Evolutionary conservation across 805 yeast species (phyloP).

Genomic region (Teunomyces aglyptinius): DNA sequence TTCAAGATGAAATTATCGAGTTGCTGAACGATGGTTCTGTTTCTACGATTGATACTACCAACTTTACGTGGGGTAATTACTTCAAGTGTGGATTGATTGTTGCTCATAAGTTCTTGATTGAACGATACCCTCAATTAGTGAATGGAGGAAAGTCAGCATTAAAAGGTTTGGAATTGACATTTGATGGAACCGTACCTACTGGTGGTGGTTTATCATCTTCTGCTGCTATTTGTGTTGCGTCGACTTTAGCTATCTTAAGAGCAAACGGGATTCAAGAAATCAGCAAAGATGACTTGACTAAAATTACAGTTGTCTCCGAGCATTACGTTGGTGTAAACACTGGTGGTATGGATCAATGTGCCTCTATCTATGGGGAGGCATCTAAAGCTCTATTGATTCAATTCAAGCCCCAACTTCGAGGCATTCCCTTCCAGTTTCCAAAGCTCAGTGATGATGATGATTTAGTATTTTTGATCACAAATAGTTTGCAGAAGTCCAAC

Average conservation of each 20-base stretch:
- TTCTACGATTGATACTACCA: slow-evolving; percentile 47
- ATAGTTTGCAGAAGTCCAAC: slow-evolving; percentile 60
- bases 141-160: slow-evolving; percentile 22
- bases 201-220: slow-evolving; percentile 72
- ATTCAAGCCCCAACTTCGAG: slow-evolving; percentile 58
- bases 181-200: slow-evolving; percentile 67
- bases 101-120: slow-evolving; percentile 49
- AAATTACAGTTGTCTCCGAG: slow-evolving; percentile 63
- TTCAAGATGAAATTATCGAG: slow-evolving; percentile 33
- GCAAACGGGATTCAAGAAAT: slow-evolving; percentile 48
- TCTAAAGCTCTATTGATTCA: slow-evolving; percentile 58
- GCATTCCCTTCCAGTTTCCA: slow-evolving; percentile 56
- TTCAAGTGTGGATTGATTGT: slow-evolving; percentile 64
- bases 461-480: slow-evolving; percentile 58
- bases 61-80: slow-evolving; percentile 64
- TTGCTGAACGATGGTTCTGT: slow-evolving; percentile 40
- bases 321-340: slow-evolving; percentile 72
- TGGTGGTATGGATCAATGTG: slow-evolving; percentile 82
- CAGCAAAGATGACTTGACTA: slow-evolving; percentile 51
- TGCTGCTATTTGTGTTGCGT: slow-evolving; percentile 69
- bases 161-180: slow-evolving; percentile 50
- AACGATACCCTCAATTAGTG: slow-evolving; percentile 26
- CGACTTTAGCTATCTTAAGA: slow-evolving; percentile 54
- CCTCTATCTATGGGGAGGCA: slow-evolving; percentile 61
- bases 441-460: slow-evolving; percentile 34